phyloP scores from a whole-genome alignment of 805 yeast species.

The Zygosaccharomyces kombuchaensis region DNA sequence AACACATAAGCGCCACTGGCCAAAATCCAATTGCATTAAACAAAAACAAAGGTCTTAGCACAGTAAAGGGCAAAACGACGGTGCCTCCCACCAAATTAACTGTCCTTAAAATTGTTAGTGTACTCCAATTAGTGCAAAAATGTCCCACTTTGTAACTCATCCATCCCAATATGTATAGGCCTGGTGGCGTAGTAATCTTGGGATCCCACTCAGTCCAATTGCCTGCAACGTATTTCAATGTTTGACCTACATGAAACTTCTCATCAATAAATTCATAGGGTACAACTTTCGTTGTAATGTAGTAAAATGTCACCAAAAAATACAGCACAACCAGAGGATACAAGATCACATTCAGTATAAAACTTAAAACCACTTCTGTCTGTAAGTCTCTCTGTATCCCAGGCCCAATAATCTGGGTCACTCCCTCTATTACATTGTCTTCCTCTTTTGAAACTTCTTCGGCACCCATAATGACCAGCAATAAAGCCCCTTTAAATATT shows the following conservation, averaged over 20 bases:
- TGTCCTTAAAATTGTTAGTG: slow-evolving; percentile 43
- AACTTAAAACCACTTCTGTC: slow-evolving; percentile 29
- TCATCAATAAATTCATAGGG: slow-evolving; percentile 52
- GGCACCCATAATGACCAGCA: background rate
- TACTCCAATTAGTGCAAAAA: slow-evolving; percentile 24
- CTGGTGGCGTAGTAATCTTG: slow-evolving; percentile 97
- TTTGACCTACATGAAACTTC: slow-evolving; percentile 78
- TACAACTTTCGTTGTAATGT: slow-evolving; percentile 28
- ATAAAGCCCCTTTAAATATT: background rate
- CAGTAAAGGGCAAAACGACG: slow-evolving; percentile 46
- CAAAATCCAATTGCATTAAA: slow-evolving; percentile 43
- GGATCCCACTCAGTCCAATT: slow-evolving; percentile 71
- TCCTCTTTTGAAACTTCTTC: slow-evolving; percentile 1
- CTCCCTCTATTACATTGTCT: slow-evolving; percentile 2
- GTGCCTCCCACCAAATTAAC: slow-evolving; percentile 67
- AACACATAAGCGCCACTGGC: slow-evolving; percentile 43
- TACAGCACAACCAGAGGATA: slow-evolving; percentile 31
- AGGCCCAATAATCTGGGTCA: slow-evolving; percentile 25
- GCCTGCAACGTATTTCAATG: slow-evolving; percentile 58
- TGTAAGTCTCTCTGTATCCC: slow-evolving; percentile 29
- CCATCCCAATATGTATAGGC: slow-evolving; percentile 57
- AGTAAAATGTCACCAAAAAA: slow-evolving; percentile 28
- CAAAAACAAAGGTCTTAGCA: slow-evolving; percentile 38
- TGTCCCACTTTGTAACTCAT: slow-evolving; percentile 30
- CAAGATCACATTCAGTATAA: slow-evolving; percentile 33